Percentiles rank a stretch among this genome's conserved stretches.
Conservation (phyloP, 2,329 filamentous ascomycete genomes). For the Hymenoscyphus fructigenus region DNA sequence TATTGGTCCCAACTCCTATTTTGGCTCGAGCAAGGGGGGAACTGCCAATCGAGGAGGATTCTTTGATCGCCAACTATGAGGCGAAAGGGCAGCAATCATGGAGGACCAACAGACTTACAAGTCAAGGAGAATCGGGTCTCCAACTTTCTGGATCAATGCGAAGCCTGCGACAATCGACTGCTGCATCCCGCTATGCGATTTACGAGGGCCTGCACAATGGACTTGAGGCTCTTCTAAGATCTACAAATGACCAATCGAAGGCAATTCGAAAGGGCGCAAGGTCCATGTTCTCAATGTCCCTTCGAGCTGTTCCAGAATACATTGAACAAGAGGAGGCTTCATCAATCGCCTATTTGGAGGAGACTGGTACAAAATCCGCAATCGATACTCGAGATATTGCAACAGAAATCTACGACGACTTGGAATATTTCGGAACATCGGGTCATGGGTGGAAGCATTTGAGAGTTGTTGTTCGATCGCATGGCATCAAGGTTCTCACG, state of each 20-base stretch:
- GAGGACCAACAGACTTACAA: conserved; percentile 15
- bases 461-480: conserved; percentile 45
- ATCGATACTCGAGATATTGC: conserved; percentile 41
- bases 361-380: conserved; percentile 38
- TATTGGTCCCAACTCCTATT: conserved; percentile 35
- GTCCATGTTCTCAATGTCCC: conserved; percentile 50
- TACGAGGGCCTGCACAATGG: conserved; percentile 47
- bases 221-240: conserved; percentile 45
- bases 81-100: neutral
- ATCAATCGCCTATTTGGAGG: conserved; percentile 41
- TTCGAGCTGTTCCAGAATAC: conserved; percentile 49
- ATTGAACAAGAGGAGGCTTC: conserved; percentile 46
- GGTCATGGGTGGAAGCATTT: conserved; percentile 48
- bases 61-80: neutral
- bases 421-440: conserved; percentile 45
- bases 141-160: conserved; percentile 36
- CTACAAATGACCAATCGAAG: conserved; percentile 36
- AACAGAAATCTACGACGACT: conserved; percentile 47
- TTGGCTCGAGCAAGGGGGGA: conserved; percentile 31
- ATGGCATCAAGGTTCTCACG: conserved; percentile 45
- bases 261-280: conserved; percentile 33
- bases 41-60: neutral
- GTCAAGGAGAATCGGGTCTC: conserved; percentile 17
- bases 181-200: conserved; percentile 38
- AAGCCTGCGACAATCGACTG: conserved; percentile 36